Percentiles rank a stretch among this genome's conserved stretches.
Evolutionary conservation across 768 basidiomycete genomes (phyloP).

Genomic region (Leccinum obscurum): DNA sequence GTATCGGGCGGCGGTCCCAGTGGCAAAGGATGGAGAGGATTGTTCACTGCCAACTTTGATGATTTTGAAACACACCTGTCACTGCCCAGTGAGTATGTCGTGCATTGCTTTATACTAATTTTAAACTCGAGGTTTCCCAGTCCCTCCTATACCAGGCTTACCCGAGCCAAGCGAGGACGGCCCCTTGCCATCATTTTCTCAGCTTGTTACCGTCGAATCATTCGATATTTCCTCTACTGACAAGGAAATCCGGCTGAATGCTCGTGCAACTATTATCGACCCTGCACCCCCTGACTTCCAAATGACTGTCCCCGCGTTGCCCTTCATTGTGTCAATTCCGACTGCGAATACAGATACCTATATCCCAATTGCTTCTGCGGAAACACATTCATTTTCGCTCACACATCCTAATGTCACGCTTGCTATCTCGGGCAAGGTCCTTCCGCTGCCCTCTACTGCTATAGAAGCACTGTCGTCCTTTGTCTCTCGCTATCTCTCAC

Average conservation of each 20-base stretch:
- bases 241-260: constrained; percentile 44
- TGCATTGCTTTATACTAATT: neutral
- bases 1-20: constrained; percentile 52
- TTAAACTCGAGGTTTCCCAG: constrained; percentile 36
- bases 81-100: constrained; percentile 50
- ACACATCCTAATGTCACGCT: constrained; percentile 71
- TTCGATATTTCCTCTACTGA: constrained; percentile 46
- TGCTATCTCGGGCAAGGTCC: constrained; percentile 52
- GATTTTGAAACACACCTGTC: constrained; percentile 48
- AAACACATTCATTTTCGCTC: constrained; percentile 55
- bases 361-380: constrained; percentile 54
- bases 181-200: constrained; percentile 55
- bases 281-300: constrained; percentile 52
- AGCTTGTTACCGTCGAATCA: constrained; percentile 59
- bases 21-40: constrained; percentile 47
- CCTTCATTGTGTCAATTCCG: constrained; percentile 61
- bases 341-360: constrained; percentile 16
- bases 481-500: constrained; percentile 64
- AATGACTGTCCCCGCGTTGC: constrained; percentile 55
- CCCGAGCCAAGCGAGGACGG: constrained; percentile 53
- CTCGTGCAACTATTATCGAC: constrained; percentile 57
- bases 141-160: constrained; percentile 64
- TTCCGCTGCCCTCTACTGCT: constrained; percentile 49
- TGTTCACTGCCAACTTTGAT: constrained; percentile 39
- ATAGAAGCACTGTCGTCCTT: constrained; percentile 53